phyloP scores from a whole-genome alignment of 768 basidiomycete genomes.

The Naganishia onofrii region DNA sequence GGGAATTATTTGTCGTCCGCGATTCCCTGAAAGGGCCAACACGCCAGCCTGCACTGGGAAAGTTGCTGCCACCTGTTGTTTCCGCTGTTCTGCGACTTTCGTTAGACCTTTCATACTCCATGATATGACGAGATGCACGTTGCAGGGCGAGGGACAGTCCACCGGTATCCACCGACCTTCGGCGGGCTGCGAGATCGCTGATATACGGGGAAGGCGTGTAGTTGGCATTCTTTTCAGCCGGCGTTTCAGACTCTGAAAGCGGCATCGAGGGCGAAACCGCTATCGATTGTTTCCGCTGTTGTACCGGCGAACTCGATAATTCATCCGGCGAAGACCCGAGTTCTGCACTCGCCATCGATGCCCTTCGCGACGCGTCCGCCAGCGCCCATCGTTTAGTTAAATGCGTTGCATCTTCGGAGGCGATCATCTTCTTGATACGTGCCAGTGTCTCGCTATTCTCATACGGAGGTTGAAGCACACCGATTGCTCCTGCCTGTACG shows the following conservation, averaged over 20 bases:
- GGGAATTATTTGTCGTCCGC: constrained; percentile 25
- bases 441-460: constrained; percentile 29
- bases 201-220: constrained; percentile 9
- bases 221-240: too few relatives aligned
- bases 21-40: constrained; percentile 29
- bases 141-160: constrained; percentile 75
- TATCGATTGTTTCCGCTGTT: not conserved
- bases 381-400: constrained; percentile 3
- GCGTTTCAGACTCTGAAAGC: not conserved
- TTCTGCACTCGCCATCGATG: constrained; percentile 1
- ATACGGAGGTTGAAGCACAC: constrained; percentile 50
- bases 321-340: not conserved
- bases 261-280: not conserved
- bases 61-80: constrained; percentile 26
- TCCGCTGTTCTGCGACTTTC: constrained; percentile 55
- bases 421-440: constrained; percentile 21
- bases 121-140: constrained; percentile 57
- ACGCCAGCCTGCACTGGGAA: constrained; percentile 26
- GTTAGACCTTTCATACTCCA: constrained; percentile 57
- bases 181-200: constrained; percentile 34
- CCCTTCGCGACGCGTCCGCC: not conserved
- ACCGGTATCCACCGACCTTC: constrained; percentile 84
- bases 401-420: constrained; percentile 12
- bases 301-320: not conserved
- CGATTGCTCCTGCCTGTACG: constrained; percentile 42